Evolutionary conservation across 345 rosid species (phyloP), one percentile per base, ranked within the genome.

Genomic region (Pugionium cornutum): DNA sequence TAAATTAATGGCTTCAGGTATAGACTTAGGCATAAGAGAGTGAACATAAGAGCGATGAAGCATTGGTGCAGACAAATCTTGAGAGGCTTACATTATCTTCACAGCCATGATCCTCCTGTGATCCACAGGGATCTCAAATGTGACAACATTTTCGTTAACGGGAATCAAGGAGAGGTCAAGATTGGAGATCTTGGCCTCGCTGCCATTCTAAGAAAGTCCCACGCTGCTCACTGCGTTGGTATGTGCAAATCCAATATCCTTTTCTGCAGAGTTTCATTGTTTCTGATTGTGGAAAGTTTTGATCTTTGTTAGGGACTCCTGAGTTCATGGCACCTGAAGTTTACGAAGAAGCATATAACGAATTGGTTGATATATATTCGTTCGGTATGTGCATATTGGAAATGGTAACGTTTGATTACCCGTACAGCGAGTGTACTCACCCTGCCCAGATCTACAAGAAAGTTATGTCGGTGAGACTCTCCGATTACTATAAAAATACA

Each of bases 261-360:
- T 25, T 33, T 9, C 0, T 4, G 43, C 45, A 34, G 10, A 45
- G 55, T 47, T 54, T 4, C 29, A 41, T 51, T 9, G 35, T 35
- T 52, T 67, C 45, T 72, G 6, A 65, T 36, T 28, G 61, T 44
- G 44, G 29, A 37, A 64, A 57, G 76, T 30, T 58, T 42, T 35
- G 9, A 26, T 26, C 49, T 56, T 53, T 34, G n/a, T 41, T 83
- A 95, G 98, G 99, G 42, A 95, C 99, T 35, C 97, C 96, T 5
- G 99, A 95, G 81, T 95, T 95, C 59, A 95, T 95, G 99, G 99
- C 99, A 55, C 99, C 99, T 33, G 99, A 95, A 78, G 89, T 95
- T 11, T 95, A 91, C 42, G 91, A 89, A 79, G 99, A 95, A 77
- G 98, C 91, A 0, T 95, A 95, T 49, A 91, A 95, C 69, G 98